phyloP scores from a whole-genome alignment of 176 grass and related monocot species.

The Sorghum bicolor region DNA sequence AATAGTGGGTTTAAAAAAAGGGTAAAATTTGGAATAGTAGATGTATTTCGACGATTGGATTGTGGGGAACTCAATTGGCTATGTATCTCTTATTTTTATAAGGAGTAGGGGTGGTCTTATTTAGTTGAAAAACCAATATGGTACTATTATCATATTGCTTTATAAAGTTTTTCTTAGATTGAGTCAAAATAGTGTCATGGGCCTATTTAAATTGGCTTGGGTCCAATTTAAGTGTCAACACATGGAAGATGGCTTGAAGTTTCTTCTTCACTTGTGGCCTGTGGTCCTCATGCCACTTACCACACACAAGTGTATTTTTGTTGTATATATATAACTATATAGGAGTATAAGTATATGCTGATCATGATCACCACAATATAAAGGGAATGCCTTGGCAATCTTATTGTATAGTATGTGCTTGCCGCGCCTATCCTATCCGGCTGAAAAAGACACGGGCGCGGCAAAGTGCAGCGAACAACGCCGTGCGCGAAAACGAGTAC shows the following conservation, averaged over 20 bases:
- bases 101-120: too few species aligned
- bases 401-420: neutral
- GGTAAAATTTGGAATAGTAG: too few species aligned
- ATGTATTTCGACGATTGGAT: too few species aligned
- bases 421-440: neutral
- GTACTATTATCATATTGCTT: too few species aligned
- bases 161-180: too few species aligned
- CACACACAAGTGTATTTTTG: neutral
- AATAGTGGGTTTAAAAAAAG: too few species aligned
- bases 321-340: neutral
- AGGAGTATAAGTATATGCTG: neutral
- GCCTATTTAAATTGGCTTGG: too few species aligned
- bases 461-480: slow-evolving; percentile 18
- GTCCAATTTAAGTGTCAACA: too few species aligned
- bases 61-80: too few species aligned
- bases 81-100: too few species aligned
- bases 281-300: slow-evolving; percentile 25
- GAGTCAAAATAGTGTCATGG: too few species aligned
- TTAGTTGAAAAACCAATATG: too few species aligned
- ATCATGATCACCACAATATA: neutral
- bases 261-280: neutral
- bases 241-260: neutral
- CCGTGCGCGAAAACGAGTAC: neutral
- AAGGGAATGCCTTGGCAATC: neutral
- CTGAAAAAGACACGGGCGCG: slow-evolving; percentile 4